A percentile compares a stretch with the other conserved stretches of the same genome.
Evolutionary conservation across 1,139 yeast species (phyloP).

Genomic region (Yamadazyma oceani): DNA sequence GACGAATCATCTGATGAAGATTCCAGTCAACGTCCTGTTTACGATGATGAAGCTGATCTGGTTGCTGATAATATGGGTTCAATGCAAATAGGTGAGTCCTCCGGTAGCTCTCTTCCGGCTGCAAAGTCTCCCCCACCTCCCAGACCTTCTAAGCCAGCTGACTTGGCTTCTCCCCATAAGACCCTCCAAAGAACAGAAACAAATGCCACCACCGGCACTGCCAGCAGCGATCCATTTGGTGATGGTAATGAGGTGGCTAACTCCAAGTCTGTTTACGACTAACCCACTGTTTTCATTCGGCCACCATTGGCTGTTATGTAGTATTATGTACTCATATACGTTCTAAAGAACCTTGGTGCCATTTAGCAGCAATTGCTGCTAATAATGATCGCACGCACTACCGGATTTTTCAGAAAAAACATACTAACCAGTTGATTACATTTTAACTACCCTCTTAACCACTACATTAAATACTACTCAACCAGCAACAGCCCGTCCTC

Average conservation of each 20-base stretch:
- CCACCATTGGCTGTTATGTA: not conserved
- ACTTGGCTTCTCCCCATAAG: conserved; percentile 14
- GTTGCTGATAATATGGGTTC: conserved; percentile 19
- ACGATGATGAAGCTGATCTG: conserved; percentile 22
- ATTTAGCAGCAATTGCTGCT: no score
- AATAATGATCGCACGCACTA: no score
- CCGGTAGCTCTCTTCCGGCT: not conserved
- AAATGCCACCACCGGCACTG: conserved; percentile 25
- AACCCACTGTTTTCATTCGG: not conserved
- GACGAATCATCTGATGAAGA: conserved; percentile 41
- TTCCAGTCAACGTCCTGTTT: conserved; percentile 10
- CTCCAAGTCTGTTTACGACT: conserved; percentile 7
- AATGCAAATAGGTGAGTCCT: conserved; percentile 1
- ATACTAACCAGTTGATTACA: no score
- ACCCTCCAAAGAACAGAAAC: conserved; percentile 23
- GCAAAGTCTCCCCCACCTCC: conserved; percentile 33
- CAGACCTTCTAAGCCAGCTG: conserved; percentile 29
- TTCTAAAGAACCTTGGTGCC: no score
- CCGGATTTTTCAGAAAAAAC: no score
- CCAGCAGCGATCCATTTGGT: conserved; percentile 64
- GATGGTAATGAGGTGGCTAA: conserved; percentile 50
- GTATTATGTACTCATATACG: no score
- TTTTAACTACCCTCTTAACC: no score
- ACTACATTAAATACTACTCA: no score
- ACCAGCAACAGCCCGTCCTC: no score